phyloP scores from a whole-genome alignment of 345 rosid species.

The Eucalyptus pauciflora region DNA sequence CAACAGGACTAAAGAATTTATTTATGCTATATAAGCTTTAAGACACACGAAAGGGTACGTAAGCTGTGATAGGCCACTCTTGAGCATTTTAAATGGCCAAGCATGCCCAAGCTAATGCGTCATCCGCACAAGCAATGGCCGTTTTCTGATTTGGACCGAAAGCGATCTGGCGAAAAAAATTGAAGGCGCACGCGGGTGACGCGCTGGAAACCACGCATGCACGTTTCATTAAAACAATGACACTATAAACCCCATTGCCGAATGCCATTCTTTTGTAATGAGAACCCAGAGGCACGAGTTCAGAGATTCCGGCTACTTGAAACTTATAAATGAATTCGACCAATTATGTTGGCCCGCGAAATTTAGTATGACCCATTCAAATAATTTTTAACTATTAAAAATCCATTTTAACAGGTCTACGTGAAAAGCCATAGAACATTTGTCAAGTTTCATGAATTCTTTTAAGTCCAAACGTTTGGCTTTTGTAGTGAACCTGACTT shows the following conservation, averaged over 20 bases:
- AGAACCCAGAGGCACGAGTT: background rate
- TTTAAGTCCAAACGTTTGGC: background rate
- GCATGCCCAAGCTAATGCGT: background rate
- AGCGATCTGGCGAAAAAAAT: background rate
- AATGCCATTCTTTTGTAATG: background rate
- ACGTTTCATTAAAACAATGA: background rate
- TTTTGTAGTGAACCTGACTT: background rate
- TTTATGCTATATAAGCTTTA: background rate
- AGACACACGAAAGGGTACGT: background rate
- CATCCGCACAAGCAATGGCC: background rate
- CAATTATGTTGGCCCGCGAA: background rate
- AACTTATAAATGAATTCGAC: background rate
- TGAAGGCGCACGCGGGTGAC: background rate
- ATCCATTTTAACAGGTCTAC: background rate
- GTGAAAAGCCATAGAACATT: background rate
- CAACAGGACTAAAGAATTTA: background rate
- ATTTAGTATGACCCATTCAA: background rate
- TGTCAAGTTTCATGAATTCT: background rate
- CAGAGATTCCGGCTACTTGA: background rate
- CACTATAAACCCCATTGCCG: background rate
- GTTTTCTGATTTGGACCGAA: background rate
- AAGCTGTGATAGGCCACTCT: background rate
- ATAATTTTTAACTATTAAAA: background rate
- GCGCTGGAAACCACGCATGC: background rate
- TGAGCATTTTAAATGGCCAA: background rate